phyloP scores from a whole-genome alignment of 2,329 filamentous ascomycete genomes.

The Colletotrichum phormii region DNA sequence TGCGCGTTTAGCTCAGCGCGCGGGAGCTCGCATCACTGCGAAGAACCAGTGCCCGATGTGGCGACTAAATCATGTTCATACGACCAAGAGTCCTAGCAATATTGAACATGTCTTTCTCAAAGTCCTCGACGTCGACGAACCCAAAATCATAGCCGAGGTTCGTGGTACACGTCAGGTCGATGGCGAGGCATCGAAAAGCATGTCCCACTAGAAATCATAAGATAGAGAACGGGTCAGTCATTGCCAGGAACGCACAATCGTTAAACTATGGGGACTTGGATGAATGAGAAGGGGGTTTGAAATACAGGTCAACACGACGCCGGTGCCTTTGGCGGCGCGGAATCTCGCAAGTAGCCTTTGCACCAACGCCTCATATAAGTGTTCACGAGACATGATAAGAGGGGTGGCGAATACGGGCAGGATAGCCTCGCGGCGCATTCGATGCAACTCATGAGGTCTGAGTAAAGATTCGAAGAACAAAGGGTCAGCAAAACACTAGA shows the following conservation, averaged over 20 bases:
- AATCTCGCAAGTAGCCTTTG: not conserved
- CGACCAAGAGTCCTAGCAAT: not conserved
- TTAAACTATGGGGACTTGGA: no score
- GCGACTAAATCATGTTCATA: not conserved
- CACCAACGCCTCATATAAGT: not conserved
- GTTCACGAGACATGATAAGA: not conserved
- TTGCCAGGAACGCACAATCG: no score
- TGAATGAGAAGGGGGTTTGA: not conserved
- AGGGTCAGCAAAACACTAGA: not conserved
- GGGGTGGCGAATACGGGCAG: not conserved
- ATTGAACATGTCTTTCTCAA: not conserved
- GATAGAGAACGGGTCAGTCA: not conserved
- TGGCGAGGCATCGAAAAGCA: not conserved
- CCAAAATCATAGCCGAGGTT: not conserved
- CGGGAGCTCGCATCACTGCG: not conserved
- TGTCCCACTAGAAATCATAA: not conserved
- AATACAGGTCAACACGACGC: not conserved
- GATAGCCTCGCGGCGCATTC: not conserved
- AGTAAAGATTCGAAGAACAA: not conserved
- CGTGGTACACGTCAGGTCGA: not conserved
- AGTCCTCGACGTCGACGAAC: constrained; percentile 1
- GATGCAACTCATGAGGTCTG: not conserved
- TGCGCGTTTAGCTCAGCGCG: not conserved
- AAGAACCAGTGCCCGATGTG: not conserved
- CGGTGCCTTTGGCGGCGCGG: not conserved